Percentiles rank a stretch among this genome's conserved stretches.
Evolutionary conservation across 192 early-diverging fungal genomes (phyloP).

Genomic region (Umbelopsis sp.): DNA sequence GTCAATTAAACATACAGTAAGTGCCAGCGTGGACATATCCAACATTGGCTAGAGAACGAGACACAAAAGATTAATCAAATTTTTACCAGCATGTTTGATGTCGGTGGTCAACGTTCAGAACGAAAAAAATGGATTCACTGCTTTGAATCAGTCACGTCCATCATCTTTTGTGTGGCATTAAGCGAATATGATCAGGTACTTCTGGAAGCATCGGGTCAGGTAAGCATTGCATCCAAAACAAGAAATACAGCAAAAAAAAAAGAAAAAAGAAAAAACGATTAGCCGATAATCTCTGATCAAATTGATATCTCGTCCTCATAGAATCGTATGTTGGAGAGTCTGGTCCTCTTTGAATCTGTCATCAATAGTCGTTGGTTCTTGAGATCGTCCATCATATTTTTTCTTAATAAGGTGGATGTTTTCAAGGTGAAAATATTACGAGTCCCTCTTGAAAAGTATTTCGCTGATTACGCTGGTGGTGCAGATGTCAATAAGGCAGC

Average conservation of each 20-base stretch:
- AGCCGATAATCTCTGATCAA: not conserved
- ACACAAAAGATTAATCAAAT: not conserved
- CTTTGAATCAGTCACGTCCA: conserved; percentile 74
- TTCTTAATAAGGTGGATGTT: conserved; percentile 85
- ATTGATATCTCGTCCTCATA: conserved; percentile 28
- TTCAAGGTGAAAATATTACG: conserved; percentile 72
- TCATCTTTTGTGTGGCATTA: conserved; percentile 84
- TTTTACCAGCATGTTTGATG: conserved; percentile 68
- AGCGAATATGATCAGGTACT: conserved; percentile 87
- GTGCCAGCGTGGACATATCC: conserved; percentile 21
- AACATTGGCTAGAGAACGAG: not conserved
- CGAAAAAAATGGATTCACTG: conserved; percentile 78
- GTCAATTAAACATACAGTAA: conserved; percentile 86
- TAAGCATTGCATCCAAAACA: conserved; percentile 15
- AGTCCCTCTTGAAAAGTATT: conserved; percentile 72
- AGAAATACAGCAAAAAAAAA: not conserved
- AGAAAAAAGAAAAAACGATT: too few species aligned
- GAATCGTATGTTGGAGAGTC: conserved; percentile 83
- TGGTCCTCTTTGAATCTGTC: conserved; percentile 83
- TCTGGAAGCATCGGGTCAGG: conserved; percentile 65
- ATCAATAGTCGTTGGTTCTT: conserved; percentile 86
- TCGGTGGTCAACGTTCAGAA: conserved; percentile 73
- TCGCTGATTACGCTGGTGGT: conserved; percentile 77
- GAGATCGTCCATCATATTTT: conserved; percentile 80
- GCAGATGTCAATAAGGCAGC: conserved; percentile 79